phyloP scores from a whole-genome alignment of 441 rosid genomes.

The Corymbia calophylla region DNA sequence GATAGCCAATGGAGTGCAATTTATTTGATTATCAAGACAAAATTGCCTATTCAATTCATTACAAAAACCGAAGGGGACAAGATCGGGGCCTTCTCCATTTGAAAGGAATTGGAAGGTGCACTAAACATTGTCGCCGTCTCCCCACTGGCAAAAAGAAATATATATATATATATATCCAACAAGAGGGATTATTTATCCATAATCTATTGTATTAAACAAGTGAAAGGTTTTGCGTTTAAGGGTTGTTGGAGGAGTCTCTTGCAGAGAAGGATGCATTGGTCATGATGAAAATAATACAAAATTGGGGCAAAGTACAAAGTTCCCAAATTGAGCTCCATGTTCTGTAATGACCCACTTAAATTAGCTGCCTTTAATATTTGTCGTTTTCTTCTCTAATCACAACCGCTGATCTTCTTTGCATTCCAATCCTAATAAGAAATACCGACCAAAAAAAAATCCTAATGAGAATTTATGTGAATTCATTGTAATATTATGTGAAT shows the following conservation, averaged over 20 bases:
- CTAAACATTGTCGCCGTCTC: neutral
- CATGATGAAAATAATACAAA: neutral
- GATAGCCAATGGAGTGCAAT: neutral
- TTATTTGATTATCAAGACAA: neutral
- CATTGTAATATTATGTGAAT: neutral
- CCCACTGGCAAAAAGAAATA: neutral
- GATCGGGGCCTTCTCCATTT: neutral
- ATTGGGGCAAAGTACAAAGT: neutral
- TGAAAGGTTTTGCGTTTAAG: neutral
- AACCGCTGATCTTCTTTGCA: neutral
- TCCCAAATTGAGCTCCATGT: neutral
- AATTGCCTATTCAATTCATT: neutral
- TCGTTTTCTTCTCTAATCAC: neutral
- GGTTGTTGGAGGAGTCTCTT: neutral
- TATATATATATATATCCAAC: neutral
- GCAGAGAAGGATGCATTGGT: neutral
- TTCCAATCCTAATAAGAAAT: neutral
- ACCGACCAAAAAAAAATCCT: neutral
- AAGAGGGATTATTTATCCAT: too few relatives aligned
- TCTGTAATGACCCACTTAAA: neutral
- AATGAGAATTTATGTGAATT: neutral
- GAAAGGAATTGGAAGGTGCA: neutral
- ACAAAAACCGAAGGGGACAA: neutral
- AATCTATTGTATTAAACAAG: neutral
- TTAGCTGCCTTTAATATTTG: neutral